phyloP scores from a whole-genome alignment of 2,329 filamentous ascomycete genomes.

The Beauveria scarabaeidicola region DNA sequence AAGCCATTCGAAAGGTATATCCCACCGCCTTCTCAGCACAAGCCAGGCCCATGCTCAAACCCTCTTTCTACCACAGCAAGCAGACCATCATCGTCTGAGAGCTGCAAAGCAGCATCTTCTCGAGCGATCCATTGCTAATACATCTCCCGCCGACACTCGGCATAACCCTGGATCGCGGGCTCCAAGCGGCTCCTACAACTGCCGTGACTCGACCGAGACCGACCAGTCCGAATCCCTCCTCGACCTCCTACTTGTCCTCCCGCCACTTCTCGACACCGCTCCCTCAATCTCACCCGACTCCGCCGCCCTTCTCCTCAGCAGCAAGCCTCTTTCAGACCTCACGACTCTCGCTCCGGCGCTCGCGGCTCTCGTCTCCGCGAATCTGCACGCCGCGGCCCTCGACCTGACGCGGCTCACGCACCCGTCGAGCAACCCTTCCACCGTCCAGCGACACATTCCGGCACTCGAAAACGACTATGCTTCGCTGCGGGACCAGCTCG shows the following conservation, averaged over 20 bases:
- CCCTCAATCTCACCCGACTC: conserved; percentile 23
- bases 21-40: background rate
- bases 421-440: conserved; percentile 44
- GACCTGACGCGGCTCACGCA: conserved; percentile 33
- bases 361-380: conserved; percentile 31
- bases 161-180: background rate
- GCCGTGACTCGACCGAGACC: conserved; percentile 6
- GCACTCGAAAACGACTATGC: conserved; percentile 34
- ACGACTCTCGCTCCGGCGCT: conserved; percentile 33
- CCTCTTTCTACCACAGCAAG: conserved; percentile 30
- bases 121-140: conserved; percentile 38
- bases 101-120: conserved; percentile 44
- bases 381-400: conserved; percentile 35
- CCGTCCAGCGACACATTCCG: conserved; percentile 49
- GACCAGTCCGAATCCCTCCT: conserved; percentile 14
- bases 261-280: conserved; percentile 28
- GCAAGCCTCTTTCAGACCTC: conserved; percentile 34
- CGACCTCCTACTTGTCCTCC: conserved; percentile 39
- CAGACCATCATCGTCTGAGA: conserved; percentile 39
- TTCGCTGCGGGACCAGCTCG: conserved; percentile 27
- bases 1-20: conserved; percentile 39
- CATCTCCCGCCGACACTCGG: conserved; percentile 24
- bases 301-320: conserved; percentile 32
- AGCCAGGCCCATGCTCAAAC: background rate
- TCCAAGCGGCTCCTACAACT: conserved; percentile 15